Conservation (phyloP, 1,284 basidiomycete species). For the Neonothopanus nambi region DNA sequence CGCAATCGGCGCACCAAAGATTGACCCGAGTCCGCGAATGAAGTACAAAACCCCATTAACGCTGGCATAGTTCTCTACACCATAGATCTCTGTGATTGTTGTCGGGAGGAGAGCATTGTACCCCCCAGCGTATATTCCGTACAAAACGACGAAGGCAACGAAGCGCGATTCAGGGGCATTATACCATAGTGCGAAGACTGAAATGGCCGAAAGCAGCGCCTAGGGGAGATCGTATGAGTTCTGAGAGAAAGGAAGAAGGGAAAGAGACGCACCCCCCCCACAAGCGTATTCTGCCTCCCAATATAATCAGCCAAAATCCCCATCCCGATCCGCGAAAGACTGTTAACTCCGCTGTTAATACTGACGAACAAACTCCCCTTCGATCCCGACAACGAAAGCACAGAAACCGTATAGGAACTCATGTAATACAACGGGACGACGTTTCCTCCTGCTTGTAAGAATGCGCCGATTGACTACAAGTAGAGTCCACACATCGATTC, state of each 20-base stretch:
- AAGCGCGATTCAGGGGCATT: conserved; percentile 36
- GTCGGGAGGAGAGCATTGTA: conserved; percentile 46
- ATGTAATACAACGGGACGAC: conserved; percentile 46
- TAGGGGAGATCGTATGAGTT: conserved; percentile 15
- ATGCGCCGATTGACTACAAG: conserved; percentile 39
- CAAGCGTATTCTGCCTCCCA: conserved; percentile 47
- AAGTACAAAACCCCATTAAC: conserved; percentile 44
- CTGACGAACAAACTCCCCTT: conserved; percentile 42
- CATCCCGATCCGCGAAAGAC: conserved; percentile 41
- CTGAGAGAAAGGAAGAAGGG: not conserved
- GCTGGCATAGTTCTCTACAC: conserved; percentile 40
- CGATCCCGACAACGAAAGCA: conserved; percentile 37
- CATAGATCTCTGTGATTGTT: conserved; percentile 44
- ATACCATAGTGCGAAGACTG: conserved; percentile 45
- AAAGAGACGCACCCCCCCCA: conserved; percentile 33
- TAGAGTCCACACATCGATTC: too few species aligned
- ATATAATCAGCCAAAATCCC: conserved; percentile 43
- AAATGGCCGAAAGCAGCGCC: conserved; percentile 41
- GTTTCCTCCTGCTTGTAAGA: conserved; percentile 47
- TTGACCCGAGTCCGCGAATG: conserved; percentile 39
- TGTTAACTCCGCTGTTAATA: conserved; percentile 45
- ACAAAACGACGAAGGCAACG: conserved; percentile 38
- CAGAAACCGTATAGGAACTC: conserved; percentile 41
- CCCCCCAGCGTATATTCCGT: conserved; percentile 42
- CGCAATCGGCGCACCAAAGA: conserved; percentile 42